phyloP scores from a whole-genome alignment of 352 stramenopile species.

The Globisporangium barbulae region DNA sequence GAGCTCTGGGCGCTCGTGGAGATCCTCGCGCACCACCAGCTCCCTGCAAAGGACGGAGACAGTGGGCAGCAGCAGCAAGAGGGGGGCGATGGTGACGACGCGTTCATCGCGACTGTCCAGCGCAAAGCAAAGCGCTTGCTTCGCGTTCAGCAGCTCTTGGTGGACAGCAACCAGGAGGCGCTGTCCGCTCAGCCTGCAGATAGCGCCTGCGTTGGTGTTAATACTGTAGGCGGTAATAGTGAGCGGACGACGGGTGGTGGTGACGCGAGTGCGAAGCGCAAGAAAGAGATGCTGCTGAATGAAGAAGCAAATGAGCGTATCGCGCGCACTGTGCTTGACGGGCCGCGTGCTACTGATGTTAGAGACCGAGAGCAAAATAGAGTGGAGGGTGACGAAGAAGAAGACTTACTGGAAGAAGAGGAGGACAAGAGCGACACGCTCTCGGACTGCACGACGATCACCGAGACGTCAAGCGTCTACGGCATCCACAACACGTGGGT shows the following conservation, averaged over 20 bases:
- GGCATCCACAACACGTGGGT: slow-evolving; percentile 79
- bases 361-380: background rate
- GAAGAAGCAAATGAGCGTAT: slow-evolving; percentile 66
- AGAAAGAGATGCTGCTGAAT: slow-evolving; percentile 34
- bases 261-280: slow-evolving; percentile 11
- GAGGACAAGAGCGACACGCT: slow-evolving; percentile 80
- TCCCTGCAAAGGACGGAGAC: background rate
- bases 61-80: background rate
- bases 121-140: slow-evolving; percentile 34
- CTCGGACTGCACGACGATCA: slow-evolving; percentile 69
- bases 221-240: background rate
- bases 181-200: background rate
- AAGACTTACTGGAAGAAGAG: slow-evolving; percentile 31
- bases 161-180: slow-evolving; percentile 7
- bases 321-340: slow-evolving; percentile 49
- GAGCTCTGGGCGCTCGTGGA: slow-evolving; percentile 59
- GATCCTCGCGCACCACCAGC: slow-evolving; percentile 18
- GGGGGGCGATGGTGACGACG: background rate
- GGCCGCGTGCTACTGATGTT: slow-evolving; percentile 10
- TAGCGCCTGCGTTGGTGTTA: background rate
- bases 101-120: slow-evolving; percentile 27
- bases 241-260: background rate
- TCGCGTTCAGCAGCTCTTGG: slow-evolving; percentile 1
- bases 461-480: slow-evolving; percentile 70
- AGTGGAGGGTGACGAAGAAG: background rate